Base-by-base conservation (phyloP, 352 stramenopile genomes). In the Aphanomyces cochlioides region DNA sequence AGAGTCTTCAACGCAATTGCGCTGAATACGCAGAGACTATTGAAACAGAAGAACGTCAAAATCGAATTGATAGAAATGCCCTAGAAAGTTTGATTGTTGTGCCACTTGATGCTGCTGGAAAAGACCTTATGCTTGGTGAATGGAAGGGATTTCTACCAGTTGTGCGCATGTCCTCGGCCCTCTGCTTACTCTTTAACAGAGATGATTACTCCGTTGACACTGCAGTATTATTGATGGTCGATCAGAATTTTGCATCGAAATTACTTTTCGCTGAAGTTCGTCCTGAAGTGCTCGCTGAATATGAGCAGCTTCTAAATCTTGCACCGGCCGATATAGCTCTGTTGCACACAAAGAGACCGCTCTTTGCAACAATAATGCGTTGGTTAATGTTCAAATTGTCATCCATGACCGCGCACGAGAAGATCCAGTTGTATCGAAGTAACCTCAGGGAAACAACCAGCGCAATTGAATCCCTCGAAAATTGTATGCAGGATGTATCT, bases 331-430 rank as follows among this genome's bases (percentile, higher is more conserved):
- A 70, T 41, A 19, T 70, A 13, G 12, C 64, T 10, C 12, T 61
- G 15, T 21, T 70, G 45, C 64, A 70, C 38, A 54, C 38, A 10
- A 41, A 61, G 15, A 45, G 61, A 7, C 64, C 64, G 3, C 10
- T 47, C 13, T 45, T 70, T 34, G 64, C 64, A 15, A 15, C 39
- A 4, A 3, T 70, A 12, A 50, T 39, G 7, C 64, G 64, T 13
- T 38, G 17, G 37, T 28, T 70, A 8, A 19, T 53, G 17, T 61
- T 47, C 53, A 47, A 70, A 34, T 21, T 21, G 3, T 34, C 19
- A 19, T 12, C 1, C 4, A 45, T 40, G 13, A 40, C 6, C 4
- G 59, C 59, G 5, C 2, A 48, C 13, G 47, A 45, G 19, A 19
- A 41, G 10, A 61, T 69, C 12, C 13, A 13, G 34, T 13, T 36